phyloP scores from a whole-genome alignment of 169 alveolate species.

The Eimeria praecox region DNA sequence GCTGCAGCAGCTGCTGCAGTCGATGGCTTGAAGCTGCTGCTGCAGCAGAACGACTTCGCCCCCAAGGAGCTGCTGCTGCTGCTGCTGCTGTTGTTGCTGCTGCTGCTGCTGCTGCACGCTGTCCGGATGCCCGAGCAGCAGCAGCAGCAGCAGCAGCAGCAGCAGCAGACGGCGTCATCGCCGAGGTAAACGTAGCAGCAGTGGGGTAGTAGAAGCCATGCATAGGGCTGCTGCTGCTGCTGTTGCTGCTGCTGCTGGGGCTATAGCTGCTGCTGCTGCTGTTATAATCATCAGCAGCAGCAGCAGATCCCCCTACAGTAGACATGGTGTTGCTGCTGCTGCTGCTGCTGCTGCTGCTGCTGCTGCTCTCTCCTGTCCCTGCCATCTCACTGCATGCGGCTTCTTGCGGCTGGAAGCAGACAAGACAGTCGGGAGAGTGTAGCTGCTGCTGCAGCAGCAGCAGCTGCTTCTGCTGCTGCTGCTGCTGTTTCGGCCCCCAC shows the following conservation, averaged over 20 bases:
- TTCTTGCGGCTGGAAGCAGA: constrained; percentile 45
- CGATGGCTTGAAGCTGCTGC: constrained; percentile 24
- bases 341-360: constrained; percentile 23
- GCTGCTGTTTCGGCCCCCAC: not conserved
- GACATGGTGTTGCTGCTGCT: not conserved
- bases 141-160: constrained; percentile 24
- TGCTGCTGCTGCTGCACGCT: constrained; percentile 40
- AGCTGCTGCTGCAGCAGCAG: constrained; percentile 66
- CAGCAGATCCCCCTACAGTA: constrained; percentile 1
- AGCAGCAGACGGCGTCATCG: not conserved
- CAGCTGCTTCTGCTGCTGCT: constrained; percentile 36
- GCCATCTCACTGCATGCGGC: constrained; percentile 7
- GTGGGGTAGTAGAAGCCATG: not conserved
- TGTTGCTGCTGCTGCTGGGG: not conserved
- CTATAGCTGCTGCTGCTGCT: not conserved
- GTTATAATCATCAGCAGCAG: constrained; percentile 4
- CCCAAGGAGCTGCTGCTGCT: not conserved
- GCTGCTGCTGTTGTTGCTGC: constrained; percentile 1
- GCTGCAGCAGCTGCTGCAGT: constrained; percentile 30
- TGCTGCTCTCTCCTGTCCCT: constrained; percentile 39
- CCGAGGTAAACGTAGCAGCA: not conserved
- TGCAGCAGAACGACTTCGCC: not conserved
- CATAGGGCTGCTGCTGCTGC: not conserved
- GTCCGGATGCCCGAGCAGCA: constrained; percentile 1
- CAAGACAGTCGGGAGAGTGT: constrained; percentile 15